Evolutionary conservation across 805 yeast species (phyloP).

Genomic region (Candida chauliodis): DNA sequence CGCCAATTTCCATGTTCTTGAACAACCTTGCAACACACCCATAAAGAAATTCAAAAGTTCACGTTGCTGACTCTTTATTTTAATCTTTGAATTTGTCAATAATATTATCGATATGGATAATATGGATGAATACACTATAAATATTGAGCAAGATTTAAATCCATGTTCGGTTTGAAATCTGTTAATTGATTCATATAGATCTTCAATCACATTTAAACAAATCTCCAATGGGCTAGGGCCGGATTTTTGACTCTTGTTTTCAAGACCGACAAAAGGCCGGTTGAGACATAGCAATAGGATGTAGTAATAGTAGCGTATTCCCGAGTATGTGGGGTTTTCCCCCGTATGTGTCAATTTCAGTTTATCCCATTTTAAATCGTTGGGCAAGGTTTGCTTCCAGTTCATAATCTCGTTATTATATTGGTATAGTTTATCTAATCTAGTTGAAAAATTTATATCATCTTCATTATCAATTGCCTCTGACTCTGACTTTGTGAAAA

Average conservation of each 20-base stretch:
- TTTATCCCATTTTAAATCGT: slow-evolving; percentile 48
- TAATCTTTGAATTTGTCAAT: slow-evolving; percentile 27
- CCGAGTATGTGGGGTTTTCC: slow-evolving; percentile 51
- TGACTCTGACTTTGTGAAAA: slow-evolving; percentile 37
- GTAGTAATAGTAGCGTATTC: slow-evolving; percentile 56
- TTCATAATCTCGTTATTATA: slow-evolving; percentile 48
- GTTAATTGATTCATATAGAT: slow-evolving; percentile 35
- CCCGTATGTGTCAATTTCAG: slow-evolving; percentile 37
- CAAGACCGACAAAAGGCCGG: slow-evolving; percentile 52
- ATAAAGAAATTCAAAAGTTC: slow-evolving; percentile 35
- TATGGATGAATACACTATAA: slow-evolving; percentile 47
- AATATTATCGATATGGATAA: slow-evolving; percentile 41
- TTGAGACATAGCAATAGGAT: slow-evolving; percentile 56
- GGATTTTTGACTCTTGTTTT: slow-evolving; percentile 10
- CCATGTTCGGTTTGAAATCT: slow-evolving; percentile 39
- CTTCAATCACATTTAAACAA: slow-evolving; percentile 40
- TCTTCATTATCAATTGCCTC: slow-evolving; percentile 26
- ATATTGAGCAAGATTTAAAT: slow-evolving; percentile 38
- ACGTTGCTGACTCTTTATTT: slow-evolving; percentile 23
- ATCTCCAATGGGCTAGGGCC: slow-evolving; percentile 27
- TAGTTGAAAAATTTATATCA: slow-evolving; percentile 41
- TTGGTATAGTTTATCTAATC: slow-evolving; percentile 34
- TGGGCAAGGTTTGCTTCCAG: slow-evolving; percentile 52
- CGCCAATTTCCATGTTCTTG: slow-evolving; percentile 47
- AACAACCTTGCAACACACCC: slow-evolving; percentile 37